Evolutionary conservation across 2,329 filamentous ascomycete genomes (phyloP).

Genomic region (Fusarium keratoplasticum): DNA sequence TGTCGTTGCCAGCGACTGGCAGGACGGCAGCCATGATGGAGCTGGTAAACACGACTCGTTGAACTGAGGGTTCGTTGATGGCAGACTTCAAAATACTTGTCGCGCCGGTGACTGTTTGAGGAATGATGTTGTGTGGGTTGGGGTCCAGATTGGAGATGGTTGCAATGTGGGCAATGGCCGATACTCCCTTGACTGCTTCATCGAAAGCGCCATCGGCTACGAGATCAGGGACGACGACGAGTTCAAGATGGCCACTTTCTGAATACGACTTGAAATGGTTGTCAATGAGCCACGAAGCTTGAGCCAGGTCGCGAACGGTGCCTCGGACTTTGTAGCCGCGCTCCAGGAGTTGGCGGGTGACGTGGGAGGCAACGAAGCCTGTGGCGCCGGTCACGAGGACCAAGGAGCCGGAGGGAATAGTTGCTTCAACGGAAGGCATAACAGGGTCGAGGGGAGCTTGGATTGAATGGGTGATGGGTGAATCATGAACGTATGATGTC

Average conservation of each 20-base stretch:
- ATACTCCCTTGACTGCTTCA: constrained; percentile 45
- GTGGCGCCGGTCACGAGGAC: constrained; percentile 61
- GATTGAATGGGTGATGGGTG: neutral
- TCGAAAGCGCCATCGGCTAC: constrained; percentile 52
- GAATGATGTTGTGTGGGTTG: constrained; percentile 57
- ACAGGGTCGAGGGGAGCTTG: neutral
- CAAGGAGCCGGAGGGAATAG: constrained; percentile 44
- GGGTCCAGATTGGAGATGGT: constrained; percentile 52
- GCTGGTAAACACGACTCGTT: constrained; percentile 46
- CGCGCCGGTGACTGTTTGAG: constrained; percentile 50
- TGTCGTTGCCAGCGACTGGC: constrained; percentile 1
- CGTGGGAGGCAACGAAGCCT: constrained; percentile 58
- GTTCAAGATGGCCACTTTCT: constrained; percentile 49
- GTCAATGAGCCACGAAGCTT: constrained; percentile 50
- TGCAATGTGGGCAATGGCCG: constrained; percentile 59
- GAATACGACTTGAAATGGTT: constrained; percentile 46
- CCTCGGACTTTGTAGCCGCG: constrained; percentile 58
- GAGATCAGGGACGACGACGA: constrained; percentile 54
- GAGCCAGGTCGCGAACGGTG: constrained; percentile 52
- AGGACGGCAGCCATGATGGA: constrained; percentile 32
- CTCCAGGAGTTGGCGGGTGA: constrained; percentile 54
- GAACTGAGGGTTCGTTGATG: constrained; percentile 53
- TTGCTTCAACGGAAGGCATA: neutral
- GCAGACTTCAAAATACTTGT: constrained; percentile 55
- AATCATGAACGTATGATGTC: neutral